Evolutionary conservation across 768 basidiomycete species (phyloP).

Genomic region (Sarcomyxa edulis): DNA sequence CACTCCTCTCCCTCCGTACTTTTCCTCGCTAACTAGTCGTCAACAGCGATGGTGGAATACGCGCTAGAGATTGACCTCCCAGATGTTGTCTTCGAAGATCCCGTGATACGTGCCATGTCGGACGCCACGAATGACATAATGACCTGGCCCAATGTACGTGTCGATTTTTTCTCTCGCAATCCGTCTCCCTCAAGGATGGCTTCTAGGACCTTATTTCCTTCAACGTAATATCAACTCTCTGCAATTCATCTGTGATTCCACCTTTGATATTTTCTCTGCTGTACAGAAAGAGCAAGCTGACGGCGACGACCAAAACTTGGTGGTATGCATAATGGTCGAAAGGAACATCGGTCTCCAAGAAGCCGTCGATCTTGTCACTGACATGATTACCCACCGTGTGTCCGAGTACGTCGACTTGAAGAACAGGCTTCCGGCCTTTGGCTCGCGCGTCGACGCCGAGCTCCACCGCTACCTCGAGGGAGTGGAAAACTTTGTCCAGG

Average conservation of each 20-base stretch:
- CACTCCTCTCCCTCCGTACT: not conserved
- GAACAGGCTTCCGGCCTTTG: slow-evolving; percentile 16
- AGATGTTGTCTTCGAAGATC: slow-evolving; percentile 12
- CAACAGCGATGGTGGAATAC: slow-evolving; percentile 14
- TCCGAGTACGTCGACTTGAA: slow-evolving; percentile 17
- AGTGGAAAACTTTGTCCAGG: too few species aligned
- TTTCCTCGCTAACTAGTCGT: not conserved
- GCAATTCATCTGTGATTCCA: too few species aligned
- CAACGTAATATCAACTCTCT: too few species aligned
- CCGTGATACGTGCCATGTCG: slow-evolving; percentile 12
- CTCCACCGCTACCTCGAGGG: slow-evolving; percentile 8
- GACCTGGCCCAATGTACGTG: slow-evolving; percentile 16
- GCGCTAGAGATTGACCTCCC: slow-evolving; percentile 13
- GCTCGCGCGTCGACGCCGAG: slow-evolving; percentile 10
- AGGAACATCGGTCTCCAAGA: slow-evolving; percentile 17
- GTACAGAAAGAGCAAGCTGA: slow-evolving; percentile 23
- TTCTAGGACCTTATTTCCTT: slow-evolving; percentile 18
- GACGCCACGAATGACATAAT: slow-evolving; percentile 15
- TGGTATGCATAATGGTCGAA: slow-evolving; percentile 19
- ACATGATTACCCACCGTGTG: slow-evolving; percentile 17
- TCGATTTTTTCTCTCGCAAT: not conserved
- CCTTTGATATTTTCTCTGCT: too few species aligned
- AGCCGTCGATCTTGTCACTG: slow-evolving; percentile 15
- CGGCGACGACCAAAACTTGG: slow-evolving; percentile 20
- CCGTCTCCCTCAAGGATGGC: not conserved